Conservation (phyloP, 371 early-diverging fungal genomes). For the Mortierella sp. region DNA sequence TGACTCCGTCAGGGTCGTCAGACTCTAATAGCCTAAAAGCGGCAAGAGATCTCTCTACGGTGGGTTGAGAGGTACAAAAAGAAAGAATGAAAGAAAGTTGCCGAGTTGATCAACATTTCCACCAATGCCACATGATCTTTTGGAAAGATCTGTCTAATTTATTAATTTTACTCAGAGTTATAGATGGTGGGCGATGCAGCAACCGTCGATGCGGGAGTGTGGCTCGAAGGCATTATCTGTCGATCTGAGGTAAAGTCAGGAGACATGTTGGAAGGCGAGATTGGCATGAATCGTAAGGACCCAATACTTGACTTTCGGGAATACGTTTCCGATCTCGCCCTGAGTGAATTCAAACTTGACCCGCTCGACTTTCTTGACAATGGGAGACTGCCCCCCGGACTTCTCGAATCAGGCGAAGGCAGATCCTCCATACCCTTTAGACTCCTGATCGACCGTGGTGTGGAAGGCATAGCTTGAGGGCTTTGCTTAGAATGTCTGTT, state of each 20-base stretch:
- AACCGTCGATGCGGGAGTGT: too few relatives aligned
- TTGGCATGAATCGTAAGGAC: conserved; percentile 27
- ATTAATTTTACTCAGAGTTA: too few relatives aligned
- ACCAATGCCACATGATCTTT: too few relatives aligned
- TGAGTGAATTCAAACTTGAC: conserved; percentile 34
- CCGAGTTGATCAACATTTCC: too few relatives aligned
- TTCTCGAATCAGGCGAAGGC: conserved; percentile 14
- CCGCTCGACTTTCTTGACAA: conserved; percentile 38
- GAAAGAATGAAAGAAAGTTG: too few relatives aligned
- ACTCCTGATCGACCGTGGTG: conserved; percentile 26
- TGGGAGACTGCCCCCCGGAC: conserved; percentile 4
- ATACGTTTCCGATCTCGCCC: conserved; percentile 10
- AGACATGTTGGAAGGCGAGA: conserved; percentile 33
- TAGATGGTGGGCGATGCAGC: too few relatives aligned
- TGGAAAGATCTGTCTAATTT: too few relatives aligned
- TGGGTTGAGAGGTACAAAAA: too few relatives aligned
- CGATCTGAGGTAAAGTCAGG: neutral
- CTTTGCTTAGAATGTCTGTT: conserved; percentile 14
- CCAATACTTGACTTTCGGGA: conserved; percentile 37
- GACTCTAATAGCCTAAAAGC: too few relatives aligned
- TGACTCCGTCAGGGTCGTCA: too few relatives aligned
- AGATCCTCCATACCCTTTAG: conserved; percentile 21
- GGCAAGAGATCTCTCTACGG: too few relatives aligned
- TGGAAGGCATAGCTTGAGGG: conserved; percentile 10
- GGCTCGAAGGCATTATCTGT: too few relatives aligned